Base-by-base conservation (phyloP, 495 filamentous ascomycete species). In the Neurospora tetrasperma region DNA sequence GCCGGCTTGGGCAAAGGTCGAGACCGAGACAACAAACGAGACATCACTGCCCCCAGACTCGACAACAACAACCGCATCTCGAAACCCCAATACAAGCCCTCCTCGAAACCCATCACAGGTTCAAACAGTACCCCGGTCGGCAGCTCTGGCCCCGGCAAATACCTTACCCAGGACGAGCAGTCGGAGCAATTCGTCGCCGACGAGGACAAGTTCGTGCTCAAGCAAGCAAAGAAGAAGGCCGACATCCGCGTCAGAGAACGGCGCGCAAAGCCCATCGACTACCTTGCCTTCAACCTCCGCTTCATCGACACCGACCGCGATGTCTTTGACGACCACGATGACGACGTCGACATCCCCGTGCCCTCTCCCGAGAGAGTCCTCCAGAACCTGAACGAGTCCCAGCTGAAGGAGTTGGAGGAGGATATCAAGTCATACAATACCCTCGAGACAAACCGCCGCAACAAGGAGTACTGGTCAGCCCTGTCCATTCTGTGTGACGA, bases 141-240 rank as follows among this genome's bases (percentile, higher is more conserved):
- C 14, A 66, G 27, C 27, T 66, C 54, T 35, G 54, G 54, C 27
- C 70, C 72, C 70, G 75, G 78, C 41, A 80, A 77, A 70, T 86
- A 84, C 74, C 76, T 86, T 48, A 85, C 81, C 5, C 82, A 84
- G 72, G 92, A 93, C 71, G 90, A 94, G 79, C 93, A 93, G 75
- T 92, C 89, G 75, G 86, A 90, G 46, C 85, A 90, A 76, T 99
- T 96, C 88, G 91, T 99, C 31, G 90, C 94, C 70, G 92, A 96
- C 78, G 96, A 99, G 81, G 96, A 98, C 82, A 88, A 91, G 71
- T 99, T 99, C 78, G 96, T 99, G 27, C 85, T 99, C 75, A 94
- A 94, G 80, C 96, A 99, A 80, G 91, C 96, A 38, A 98, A 98
- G 84, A 98, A 96, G 85, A 98, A 98, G 85, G 95, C 96, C 44